These are phyloP conservation scores for Dictyostelium firmibasis DNA, from an alignment of 78 protist genomes.

Conservation along the genomic window DNA sequence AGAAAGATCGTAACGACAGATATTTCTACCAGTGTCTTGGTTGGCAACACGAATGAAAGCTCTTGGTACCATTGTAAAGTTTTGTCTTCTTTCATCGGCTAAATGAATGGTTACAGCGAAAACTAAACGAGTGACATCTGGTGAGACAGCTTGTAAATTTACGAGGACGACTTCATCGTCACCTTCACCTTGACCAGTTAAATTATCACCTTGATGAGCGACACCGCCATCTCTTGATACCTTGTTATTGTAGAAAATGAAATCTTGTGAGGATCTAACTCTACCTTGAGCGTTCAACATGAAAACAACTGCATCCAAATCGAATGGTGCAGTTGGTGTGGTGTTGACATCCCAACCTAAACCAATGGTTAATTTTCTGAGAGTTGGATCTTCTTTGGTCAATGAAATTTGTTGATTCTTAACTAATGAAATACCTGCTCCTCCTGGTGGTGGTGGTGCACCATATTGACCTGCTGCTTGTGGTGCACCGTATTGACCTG, in stretches of 20 bases:
- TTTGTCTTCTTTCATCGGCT: slow-evolving; percentile 62
- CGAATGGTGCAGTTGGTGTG: slow-evolving; percentile 48
- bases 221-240: slow-evolving; percentile 32
- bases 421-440: slow-evolving; percentile 28
- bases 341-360: slow-evolving; percentile 67
- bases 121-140: slow-evolving; percentile 50
- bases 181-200: slow-evolving; percentile 71
- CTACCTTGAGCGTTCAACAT: slow-evolving; percentile 55
- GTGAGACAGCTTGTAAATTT: slow-evolving; percentile 40
- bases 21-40: slow-evolving; percentile 49
- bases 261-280: slow-evolving; percentile 35
- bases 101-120: slow-evolving; percentile 60
- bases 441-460: slow-evolving; percentile 13
- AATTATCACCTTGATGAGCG: slow-evolving; percentile 66
- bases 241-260: slow-evolving; percentile 63
- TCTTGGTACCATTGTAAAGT: slow-evolving; percentile 45
- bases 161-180: slow-evolving; percentile 49
- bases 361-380: slow-evolving; percentile 28
- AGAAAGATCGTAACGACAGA: slow-evolving; percentile 53
- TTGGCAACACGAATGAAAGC: slow-evolving; percentile 69
- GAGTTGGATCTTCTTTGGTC: slow-evolving; percentile 44
- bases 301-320: slow-evolving; percentile 66
- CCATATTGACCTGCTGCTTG: slow-evolving; percentile 35
- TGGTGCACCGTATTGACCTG: slow-evolving; percentile 26
- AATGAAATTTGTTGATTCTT: slow-evolving; percentile 66